phyloP scores from a whole-genome alignment of 1,139 yeast genomes.

The Candida sp. region DNA sequence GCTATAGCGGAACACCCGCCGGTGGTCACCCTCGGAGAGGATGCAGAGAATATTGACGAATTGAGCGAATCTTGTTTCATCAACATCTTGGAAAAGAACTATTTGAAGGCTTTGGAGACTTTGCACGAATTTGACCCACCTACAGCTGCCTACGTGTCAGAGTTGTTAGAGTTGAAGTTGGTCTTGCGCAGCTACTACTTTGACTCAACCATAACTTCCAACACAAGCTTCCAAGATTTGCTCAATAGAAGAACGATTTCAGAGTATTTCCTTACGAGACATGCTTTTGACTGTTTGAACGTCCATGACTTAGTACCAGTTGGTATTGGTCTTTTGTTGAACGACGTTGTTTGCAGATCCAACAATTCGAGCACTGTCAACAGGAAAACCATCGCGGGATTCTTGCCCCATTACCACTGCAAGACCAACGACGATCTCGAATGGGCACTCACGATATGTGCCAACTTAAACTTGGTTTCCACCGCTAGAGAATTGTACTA shows the following conservation, averaged over 20 bases:
- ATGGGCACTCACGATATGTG: constrained; percentile 71
- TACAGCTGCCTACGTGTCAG: constrained; percentile 69
- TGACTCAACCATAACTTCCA: constrained; percentile 13
- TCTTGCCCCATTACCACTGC: constrained; percentile 63
- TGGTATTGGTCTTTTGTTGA: constrained; percentile 60
- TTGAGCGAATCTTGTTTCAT: constrained; percentile 62
- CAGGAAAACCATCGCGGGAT: constrained; percentile 56
- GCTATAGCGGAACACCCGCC: constrained; percentile 42
- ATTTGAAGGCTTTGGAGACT: constrained; percentile 61
- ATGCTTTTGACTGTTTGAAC: constrained; percentile 60
- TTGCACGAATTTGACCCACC: constrained; percentile 68
- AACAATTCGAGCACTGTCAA: constrained; percentile 23
- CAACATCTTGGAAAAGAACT: constrained; percentile 61
- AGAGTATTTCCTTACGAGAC: constrained; percentile 62
- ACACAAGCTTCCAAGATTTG: constrained; percentile 16
- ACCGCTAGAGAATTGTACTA: constrained; percentile 58
- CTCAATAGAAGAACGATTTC: constrained; percentile 49
- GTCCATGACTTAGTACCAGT: constrained; percentile 61
- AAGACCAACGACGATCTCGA: constrained; percentile 76
- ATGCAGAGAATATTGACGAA: constrained; percentile 29
- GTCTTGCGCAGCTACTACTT: constrained; percentile 53
- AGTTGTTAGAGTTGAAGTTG: constrained; percentile 69
- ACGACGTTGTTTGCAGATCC: constrained; percentile 30
- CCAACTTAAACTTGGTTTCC: constrained; percentile 46
- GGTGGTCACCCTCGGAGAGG: constrained; percentile 1